Evolutionary conservation across 2,329 filamentous ascomycete genomes (phyloP).

Genomic region (Monilinia laxa): DNA sequence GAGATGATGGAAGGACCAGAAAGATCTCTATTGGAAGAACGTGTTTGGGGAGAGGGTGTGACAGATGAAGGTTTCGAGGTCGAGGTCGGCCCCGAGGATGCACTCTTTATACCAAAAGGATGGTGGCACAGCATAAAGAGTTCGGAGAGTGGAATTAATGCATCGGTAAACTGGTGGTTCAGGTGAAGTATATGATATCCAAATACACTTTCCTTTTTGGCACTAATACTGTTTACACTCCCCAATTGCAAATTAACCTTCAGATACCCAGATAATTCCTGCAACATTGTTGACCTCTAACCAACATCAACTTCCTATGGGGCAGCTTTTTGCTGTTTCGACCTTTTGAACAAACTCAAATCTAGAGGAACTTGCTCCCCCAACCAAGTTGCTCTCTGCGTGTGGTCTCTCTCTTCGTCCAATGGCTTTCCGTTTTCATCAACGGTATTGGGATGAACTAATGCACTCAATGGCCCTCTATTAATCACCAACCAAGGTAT

Average conservation of each 20-base stretch:
- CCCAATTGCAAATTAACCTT: neutral
- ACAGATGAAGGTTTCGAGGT: constrained; percentile 41
- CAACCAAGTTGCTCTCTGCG: constrained; percentile 70
- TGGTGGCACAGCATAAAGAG: constrained; percentile 88
- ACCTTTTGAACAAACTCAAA: constrained; percentile 48
- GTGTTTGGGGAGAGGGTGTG: constrained; percentile 60
- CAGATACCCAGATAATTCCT: neutral
- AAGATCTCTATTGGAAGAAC: constrained; percentile 61
- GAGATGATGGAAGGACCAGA: constrained; percentile 92
- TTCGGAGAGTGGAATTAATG: constrained; percentile 46
- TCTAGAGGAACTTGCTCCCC: constrained; percentile 65
- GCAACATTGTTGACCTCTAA: neutral
- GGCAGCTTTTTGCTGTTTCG: constrained; percentile 18
- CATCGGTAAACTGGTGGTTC: constrained; percentile 58
- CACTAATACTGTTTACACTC: neutral
- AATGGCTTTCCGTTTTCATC: constrained; percentile 46
- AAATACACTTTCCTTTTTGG: neutral
- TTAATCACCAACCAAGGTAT: constrained; percentile 81
- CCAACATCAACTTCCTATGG: neutral
- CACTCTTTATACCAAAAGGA: constrained; percentile 74
- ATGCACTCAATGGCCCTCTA: constrained; percentile 72
- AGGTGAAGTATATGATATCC: constrained; percentile 26
- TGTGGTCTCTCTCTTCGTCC: constrained; percentile 44
- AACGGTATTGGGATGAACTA: constrained; percentile 83
- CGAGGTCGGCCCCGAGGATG: constrained; percentile 63